Base-by-base conservation (phyloP, 1,284 basidiomycete genomes). In the Ustilago bromivora region DNA sequence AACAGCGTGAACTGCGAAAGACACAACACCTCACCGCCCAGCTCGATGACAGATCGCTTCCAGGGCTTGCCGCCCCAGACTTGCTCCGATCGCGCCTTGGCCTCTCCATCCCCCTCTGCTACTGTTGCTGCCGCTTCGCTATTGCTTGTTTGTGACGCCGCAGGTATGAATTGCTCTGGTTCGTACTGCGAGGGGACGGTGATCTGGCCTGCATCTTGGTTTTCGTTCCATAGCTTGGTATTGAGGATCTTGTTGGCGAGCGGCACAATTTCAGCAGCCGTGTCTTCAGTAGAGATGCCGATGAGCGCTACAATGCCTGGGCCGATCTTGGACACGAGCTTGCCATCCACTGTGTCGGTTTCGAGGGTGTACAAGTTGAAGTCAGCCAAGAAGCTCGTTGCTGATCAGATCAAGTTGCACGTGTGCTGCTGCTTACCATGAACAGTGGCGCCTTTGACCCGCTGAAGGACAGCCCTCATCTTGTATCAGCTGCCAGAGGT, bases 1-100 rank as follows among this genome's bases (percentile, higher is more conserved):
- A 82, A 78, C 32, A 85, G 65, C 1, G 84, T 85, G 57, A 85
- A 85, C 43, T 85, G 84, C 9, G 83, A 84, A 9, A 85, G 82
- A 51, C 84, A 85, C 6, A 85, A 72, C 3, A 85, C 69, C 54
- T 85, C 83, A 2, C 82, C 84, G 0, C 78, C 79, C 3, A 85
- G 64, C 13, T 83, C 82, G 36, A 75, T 57, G 2, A 85, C 84
- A 28, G 75, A 82, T 11, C 61, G 57, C 49, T 77, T 74, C 84
- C 84, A 85, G 4, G 82, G 79, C 47, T 76, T 76, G 34, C 77
- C 79, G n/a, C 76, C 77, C 80, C 80, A 82, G 1, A 76, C 71
- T 40, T 82, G 71, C 31, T 79, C 80, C 4, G 70, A 36, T 32
- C 79, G 59, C 6, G 66, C 62, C n/a, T 61, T 77, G 31, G 12